A percentile compares a stretch with the other conserved stretches of the same genome.
Evolutionary conservation across 73 alveolate species (phyloP).

Genomic region (Uronychia setigera): DNA sequence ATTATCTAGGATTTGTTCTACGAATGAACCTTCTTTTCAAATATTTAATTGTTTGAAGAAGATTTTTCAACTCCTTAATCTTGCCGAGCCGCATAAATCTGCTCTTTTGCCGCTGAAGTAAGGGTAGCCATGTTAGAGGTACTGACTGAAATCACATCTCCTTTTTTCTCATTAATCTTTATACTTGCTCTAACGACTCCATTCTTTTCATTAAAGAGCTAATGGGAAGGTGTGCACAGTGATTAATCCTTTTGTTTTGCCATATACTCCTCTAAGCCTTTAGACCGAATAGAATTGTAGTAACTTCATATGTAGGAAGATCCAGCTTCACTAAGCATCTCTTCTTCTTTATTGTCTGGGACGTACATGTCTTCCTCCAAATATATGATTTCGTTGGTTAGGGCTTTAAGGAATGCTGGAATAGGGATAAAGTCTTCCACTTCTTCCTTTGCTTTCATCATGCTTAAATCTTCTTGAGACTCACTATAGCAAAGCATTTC

Average conservation of each 20-base stretch:
- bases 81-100: not conserved
- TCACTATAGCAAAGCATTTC: not conserved
- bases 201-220: too few species aligned
- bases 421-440: not conserved
- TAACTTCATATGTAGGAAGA: not conserved
- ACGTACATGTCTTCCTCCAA: not conserved
- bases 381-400: not conserved
- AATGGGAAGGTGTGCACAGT: not conserved
- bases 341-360: too few species aligned
- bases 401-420: not conserved
- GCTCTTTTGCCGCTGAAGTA: not conserved
- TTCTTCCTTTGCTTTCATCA: not conserved
- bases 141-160: not conserved
- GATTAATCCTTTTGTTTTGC: too few species aligned
- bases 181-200: too few species aligned
- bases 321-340: too few species aligned
- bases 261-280: too few species aligned
- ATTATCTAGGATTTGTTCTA: not conserved
- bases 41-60: too few species aligned
- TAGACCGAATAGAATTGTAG: not conserved
- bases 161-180: not conserved
- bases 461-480: not conserved
- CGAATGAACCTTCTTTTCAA: not conserved
- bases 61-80: too few species aligned
- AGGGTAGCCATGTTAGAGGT: not conserved